Conservation (phyloP, 768 basidiomycete species). For the Boletellus ananas region DNA sequence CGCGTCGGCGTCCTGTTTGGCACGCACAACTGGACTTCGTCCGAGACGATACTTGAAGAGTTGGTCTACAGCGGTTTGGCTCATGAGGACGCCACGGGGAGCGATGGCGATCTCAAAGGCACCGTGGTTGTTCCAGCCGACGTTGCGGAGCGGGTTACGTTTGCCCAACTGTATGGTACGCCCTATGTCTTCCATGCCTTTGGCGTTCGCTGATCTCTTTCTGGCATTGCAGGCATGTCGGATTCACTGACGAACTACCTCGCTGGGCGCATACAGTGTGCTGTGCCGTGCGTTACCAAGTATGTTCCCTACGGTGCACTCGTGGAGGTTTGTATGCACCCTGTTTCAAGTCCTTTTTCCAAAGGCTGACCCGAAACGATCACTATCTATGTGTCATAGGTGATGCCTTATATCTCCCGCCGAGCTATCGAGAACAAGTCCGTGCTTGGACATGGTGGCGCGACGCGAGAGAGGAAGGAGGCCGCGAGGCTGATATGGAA, state of each 20-base stretch:
- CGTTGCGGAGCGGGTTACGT: constrained; percentile 60
- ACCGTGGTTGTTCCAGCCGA: constrained; percentile 45
- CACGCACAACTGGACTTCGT: constrained; percentile 80
- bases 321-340: constrained; percentile 44
- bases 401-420: constrained; percentile 87
- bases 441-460: constrained; percentile 70
- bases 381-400: constrained; percentile 35
- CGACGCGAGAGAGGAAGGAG: constrained; percentile 37
- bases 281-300: constrained; percentile 78
- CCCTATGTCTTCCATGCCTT: not conserved
- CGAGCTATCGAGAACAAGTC: constrained; percentile 94
- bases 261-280: constrained; percentile 45
- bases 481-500: constrained; percentile 28
- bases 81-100: constrained; percentile 17
- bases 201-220: not conserved
- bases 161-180: constrained; percentile 84
- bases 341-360: too few relatives aligned
- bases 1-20: constrained; percentile 72
- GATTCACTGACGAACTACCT: constrained; percentile 76
- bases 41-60: constrained; percentile 55
- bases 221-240: constrained; percentile 63
- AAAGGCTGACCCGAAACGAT: not conserved
- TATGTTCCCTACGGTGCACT: constrained; percentile 77
- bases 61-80: constrained; percentile 53
- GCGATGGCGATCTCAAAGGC: constrained; percentile 18